Evolutionary conservation across 495 filamentous ascomycete species (phyloP).

Genomic region (Corynascus novoguineensis): DNA sequence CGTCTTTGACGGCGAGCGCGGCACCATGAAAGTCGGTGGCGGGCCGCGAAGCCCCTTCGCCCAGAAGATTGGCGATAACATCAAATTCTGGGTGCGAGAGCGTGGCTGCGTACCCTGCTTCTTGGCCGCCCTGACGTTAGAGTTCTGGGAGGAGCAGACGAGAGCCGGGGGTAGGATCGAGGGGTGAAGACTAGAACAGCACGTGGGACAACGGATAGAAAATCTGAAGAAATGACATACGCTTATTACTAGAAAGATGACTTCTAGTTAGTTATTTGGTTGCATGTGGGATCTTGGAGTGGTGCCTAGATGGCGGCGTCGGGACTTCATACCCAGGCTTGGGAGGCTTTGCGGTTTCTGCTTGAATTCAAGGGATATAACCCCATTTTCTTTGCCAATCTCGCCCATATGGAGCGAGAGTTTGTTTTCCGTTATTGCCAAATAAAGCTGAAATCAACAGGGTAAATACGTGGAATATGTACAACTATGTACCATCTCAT

Average conservation of each 20-base stretch:
- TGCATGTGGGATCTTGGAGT: neutral
- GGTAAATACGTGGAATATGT: neutral
- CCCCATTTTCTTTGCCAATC: neutral
- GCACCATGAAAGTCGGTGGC: slow-evolving; percentile 95
- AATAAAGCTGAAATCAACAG: neutral
- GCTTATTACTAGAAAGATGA: neutral
- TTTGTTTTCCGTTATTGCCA: neutral
- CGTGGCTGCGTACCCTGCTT: slow-evolving; percentile 89
- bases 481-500: slow-evolving; percentile 4
- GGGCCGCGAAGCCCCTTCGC: slow-evolving; percentile 84
- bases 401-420: no score
- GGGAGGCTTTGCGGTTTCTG: neutral
- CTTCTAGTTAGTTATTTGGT: neutral
- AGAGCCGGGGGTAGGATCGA: slow-evolving; percentile 18
- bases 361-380: neutral
- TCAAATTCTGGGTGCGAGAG: slow-evolving; percentile 91
- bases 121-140: slow-evolving; percentile 78
- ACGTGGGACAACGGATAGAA: slow-evolving; percentile 1
- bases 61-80: slow-evolving; percentile 69
- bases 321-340: no score
- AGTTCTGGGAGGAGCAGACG: slow-evolving; percentile 79
- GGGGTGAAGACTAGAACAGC: slow-evolving; percentile 18
- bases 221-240: neutral
- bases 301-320: neutral
- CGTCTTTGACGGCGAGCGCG: slow-evolving; percentile 91